Percentiles rank a stretch among this genome's conserved stretches.
Conservation (phyloP, 805 yeast genomes). For the Candida manassasensis region DNA sequence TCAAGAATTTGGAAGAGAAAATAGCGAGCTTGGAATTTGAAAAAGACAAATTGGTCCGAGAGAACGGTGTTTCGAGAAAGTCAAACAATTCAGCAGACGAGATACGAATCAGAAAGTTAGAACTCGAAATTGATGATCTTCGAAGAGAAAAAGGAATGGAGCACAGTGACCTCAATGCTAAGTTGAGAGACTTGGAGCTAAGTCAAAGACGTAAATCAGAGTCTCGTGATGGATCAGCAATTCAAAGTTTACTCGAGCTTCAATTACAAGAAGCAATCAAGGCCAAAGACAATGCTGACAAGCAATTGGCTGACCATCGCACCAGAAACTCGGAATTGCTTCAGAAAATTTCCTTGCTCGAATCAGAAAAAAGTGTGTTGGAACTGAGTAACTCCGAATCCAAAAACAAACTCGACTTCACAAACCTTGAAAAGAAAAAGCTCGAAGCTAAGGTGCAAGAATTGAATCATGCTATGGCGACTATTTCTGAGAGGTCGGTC, state of each 20-base stretch:
- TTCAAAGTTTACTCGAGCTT: constrained; percentile 6
- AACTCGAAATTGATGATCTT: constrained; percentile 1
- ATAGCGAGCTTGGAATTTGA: background rate
- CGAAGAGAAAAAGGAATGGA: constrained; percentile 4
- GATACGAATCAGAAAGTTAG: constrained; percentile 1
- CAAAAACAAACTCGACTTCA: constrained; percentile 1
- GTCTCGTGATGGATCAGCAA: constrained; percentile 1
- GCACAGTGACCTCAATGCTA: background rate
- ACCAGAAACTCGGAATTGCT: background rate
- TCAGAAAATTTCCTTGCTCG: constrained; percentile 1
- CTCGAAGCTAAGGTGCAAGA: background rate
- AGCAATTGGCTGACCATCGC: constrained; percentile 1
- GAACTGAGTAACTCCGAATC: constrained; percentile 6
- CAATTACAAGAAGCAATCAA: constrained; percentile 6
- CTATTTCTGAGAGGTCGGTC: constrained; percentile 16
- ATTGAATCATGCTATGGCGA: constrained; percentile 15
- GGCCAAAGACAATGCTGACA: background rate
- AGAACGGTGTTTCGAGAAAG: background rate
- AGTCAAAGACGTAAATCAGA: constrained; percentile 1
- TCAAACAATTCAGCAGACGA: background rate
- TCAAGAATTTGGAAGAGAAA: constrained; percentile 7
- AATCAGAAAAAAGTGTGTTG: constrained; percentile 8
- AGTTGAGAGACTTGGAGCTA: constrained; percentile 1
- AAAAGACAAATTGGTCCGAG: background rate
- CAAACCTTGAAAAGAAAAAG: background rate